A percentile compares a stretch with the other conserved stretches of the same genome.
Conservation (phyloP, 768 basidiomycete species). For the Nidularia pulvinata region DNA sequence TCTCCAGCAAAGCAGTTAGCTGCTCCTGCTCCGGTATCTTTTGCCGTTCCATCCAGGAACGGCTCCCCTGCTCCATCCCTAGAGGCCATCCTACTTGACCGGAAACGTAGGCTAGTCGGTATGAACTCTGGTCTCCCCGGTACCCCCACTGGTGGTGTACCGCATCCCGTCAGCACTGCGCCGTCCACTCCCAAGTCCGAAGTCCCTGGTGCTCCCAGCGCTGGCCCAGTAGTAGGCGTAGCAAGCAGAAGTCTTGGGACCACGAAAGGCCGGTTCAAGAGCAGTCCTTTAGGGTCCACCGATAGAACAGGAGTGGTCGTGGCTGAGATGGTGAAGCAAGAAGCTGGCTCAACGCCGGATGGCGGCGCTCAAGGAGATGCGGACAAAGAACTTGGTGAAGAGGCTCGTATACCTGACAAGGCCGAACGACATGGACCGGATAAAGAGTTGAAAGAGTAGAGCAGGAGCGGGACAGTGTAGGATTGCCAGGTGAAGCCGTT, state of each 20-base stretch:
- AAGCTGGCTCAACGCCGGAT: conserved; percentile 10
- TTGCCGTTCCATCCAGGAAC: conserved; percentile 23
- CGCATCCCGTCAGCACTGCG: conserved; percentile 1
- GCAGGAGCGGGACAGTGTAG: no score
- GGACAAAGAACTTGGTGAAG: conserved; percentile 10
- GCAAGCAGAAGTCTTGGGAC: conserved; percentile 7
- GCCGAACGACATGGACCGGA: background rate
- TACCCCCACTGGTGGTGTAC: background rate
- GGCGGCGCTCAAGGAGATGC: conserved; percentile 11
- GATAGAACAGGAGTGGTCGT: conserved; percentile 43
- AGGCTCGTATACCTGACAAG: conserved; percentile 3
- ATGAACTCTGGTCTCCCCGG: background rate
- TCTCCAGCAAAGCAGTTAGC: background rate
- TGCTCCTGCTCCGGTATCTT: conserved; percentile 1
- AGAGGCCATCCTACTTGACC: conserved; percentile 67
- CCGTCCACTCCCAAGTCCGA: conserved; percentile 2
- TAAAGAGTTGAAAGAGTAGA: background rate
- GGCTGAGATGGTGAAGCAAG: conserved; percentile 45
- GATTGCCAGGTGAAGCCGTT: no score
- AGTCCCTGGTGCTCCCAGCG: conserved; percentile 10
- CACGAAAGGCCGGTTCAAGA: conserved; percentile 66
- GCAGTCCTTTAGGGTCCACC: conserved; percentile 55
- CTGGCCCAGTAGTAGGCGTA: conserved; percentile 3
- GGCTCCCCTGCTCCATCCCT: conserved; percentile 55
- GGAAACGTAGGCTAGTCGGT: conserved; percentile 51